Base-by-base conservation (phyloP, 306 rosid genomes). In the Cucumis cinereus region DNA sequence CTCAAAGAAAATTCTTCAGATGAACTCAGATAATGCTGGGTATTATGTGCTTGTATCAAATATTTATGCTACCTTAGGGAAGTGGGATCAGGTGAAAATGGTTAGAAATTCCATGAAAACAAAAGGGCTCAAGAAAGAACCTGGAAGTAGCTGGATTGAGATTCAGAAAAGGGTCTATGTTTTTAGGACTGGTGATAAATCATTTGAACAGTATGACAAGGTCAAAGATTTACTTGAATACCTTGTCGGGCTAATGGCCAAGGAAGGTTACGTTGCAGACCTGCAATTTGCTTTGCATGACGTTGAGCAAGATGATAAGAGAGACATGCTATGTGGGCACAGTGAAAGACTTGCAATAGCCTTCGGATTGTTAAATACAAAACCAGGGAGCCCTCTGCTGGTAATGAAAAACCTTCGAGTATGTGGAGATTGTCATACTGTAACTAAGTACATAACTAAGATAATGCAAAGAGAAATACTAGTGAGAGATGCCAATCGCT, bases 131-230 rank as follows among this genome's bases (percentile, higher is more conserved):
- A 73, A 83, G n/a, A 91, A 89, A 84, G 89, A 87, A 74, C 85
- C 87, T 41, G 91, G 91, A n/a, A 87, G 89, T 85, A 89, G 93
- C 77, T 83, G 85, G 83, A 83, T 89, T 68, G 91, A 89, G 85
- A 70, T 82, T 63, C 36, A 76, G 36, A 82, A 81, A 72, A 64
- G 62, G 60, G 70, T 73, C 78, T 78, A 80, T 73, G 30, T 74
- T 47, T 82, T 84, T 53, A 58, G 68, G 24, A 73, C 85, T 0
- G 88, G 89, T 75, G 79, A 86, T 22, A 72, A 55, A 36, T 57
- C 58, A 52, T 74, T 47, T 74, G 75, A 57, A 78, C 58, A 67
- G n/a, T 74, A 43, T 17, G 45, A 15, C 13, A 54, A 74, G 75
- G 74, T 74, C 20, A 75, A 58, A 23, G 67, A 43, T 38, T 73